A percentile compares a stretch with the other conserved stretches of the same genome.
These are phyloP conservation scores for Mrakiaceae sp. DNA, from an alignment of 1,284 basidiomycete genomes.

Conservation along the genomic window DNA sequence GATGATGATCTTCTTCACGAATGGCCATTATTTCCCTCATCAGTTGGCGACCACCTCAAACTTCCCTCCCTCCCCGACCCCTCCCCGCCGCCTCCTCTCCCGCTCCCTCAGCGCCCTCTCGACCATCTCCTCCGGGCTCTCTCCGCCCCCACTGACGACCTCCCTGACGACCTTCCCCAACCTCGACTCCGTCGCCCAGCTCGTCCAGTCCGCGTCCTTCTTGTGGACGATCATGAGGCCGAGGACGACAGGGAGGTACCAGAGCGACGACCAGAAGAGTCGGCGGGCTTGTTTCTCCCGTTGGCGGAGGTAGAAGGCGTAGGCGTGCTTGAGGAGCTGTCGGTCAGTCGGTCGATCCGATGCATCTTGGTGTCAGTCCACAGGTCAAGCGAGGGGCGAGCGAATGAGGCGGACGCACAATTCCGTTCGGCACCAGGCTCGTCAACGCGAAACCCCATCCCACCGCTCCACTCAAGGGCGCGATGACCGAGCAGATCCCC, in stretches of 20 bases:
- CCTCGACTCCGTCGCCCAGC: not conserved
- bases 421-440: slow-evolving; percentile 60
- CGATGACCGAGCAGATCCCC: slow-evolving; percentile 66
- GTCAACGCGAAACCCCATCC: slow-evolving; percentile 78
- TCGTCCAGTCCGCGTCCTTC: slow-evolving; percentile 58
- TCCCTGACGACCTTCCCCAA: not conserved
- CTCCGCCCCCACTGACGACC: not conserved
- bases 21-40: too few species aligned
- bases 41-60: too few species aligned
- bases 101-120: not conserved
- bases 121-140: not conserved
- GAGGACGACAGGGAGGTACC: slow-evolving; percentile 83
- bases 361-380: too few species aligned
- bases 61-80: too few species aligned
- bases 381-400: not conserved
- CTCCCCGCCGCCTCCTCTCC: not conserved
- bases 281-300: slow-evolving; percentile 65
- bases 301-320: slow-evolving; percentile 55
- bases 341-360: too few species aligned
- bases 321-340: slow-evolving; percentile 46
- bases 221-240: slow-evolving; percentile 93
- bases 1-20: too few species aligned
- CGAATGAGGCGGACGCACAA: slow-evolving; percentile 36
- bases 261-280: slow-evolving; percentile 72
- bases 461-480: slow-evolving; percentile 77